Conservation (phyloP, 2,329 filamentous ascomycete species). For the Venturia pyrina region DNA sequence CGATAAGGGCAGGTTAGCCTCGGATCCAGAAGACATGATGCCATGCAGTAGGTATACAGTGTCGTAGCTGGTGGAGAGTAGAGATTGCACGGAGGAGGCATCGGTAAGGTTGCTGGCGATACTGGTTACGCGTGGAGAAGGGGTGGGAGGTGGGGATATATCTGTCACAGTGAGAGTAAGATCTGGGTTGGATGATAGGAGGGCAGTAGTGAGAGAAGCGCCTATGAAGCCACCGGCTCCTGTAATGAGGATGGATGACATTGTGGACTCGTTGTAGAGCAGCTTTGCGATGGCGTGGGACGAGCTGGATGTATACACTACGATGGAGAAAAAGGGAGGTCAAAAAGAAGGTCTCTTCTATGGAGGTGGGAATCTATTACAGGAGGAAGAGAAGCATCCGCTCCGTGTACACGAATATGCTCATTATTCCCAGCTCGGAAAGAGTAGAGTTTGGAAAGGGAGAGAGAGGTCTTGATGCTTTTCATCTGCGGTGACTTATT, state of each 20-base stretch:
- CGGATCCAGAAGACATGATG: slow-evolving; percentile 56
- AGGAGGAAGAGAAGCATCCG: too few relatives aligned
- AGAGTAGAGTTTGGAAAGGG: too few relatives aligned
- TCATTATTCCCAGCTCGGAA: too few relatives aligned
- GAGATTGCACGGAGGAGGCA: slow-evolving; percentile 3
- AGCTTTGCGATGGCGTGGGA: not conserved
- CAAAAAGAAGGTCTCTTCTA: too few relatives aligned
- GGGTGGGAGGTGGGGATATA: not conserved
- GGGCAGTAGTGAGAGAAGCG: slow-evolving; percentile 21
- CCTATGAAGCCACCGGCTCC: slow-evolving; percentile 17
- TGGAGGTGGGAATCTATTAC: too few relatives aligned
- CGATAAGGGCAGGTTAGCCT: slow-evolving; percentile 50
- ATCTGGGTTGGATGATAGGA: not conserved
- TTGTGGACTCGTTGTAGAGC: not conserved
- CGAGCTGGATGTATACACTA: not conserved
- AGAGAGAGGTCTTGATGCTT: too few relatives aligned
- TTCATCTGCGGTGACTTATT: too few relatives aligned
- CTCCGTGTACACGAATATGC: too few relatives aligned
- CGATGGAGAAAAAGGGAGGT: too few relatives aligned
- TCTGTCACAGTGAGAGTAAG: slow-evolving; percentile 6
- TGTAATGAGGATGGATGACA: slow-evolving; percentile 11
- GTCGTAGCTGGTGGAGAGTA: slow-evolving; percentile 3
- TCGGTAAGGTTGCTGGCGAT: not conserved
- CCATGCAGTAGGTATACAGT: slow-evolving; percentile 51
- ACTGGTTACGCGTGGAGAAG: not conserved